Evolutionary conservation across 1,284 basidiomycete genomes (phyloP), one percentile per base, ranked within the genome.

Genomic region (Cutaneotrichosporon spelunceum): DNA sequence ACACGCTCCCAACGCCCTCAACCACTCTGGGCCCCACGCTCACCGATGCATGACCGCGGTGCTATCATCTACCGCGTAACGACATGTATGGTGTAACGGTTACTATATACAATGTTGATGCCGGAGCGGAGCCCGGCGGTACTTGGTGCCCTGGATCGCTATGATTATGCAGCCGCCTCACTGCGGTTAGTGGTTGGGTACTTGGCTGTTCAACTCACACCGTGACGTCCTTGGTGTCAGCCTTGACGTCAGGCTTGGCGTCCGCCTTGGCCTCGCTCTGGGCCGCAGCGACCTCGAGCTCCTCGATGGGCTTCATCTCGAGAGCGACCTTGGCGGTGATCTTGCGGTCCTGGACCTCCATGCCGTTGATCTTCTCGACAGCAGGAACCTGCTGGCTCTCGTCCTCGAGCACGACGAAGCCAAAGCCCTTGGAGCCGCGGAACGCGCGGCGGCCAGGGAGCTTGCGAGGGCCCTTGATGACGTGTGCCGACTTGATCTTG

Each of bases 351-450:
- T 85, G 87, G 63, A 94, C 81, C 64, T 92, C 87, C 79, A 90
- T 90, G 77, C 88, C 90, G 71, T 92, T 83, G 68, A 91, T 84
- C 68, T 86, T 84, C 57, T 78, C 73, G 67, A 95, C 88, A 47
- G 91, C 92, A 82, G 91, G 90, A 76, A 87, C 79, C 82, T 94
- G 92, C 79, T 91, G 85, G 68, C 85, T 87, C 75, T 91, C 88
- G 70, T 83, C 83, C 65, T 89, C 90, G 65, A 94, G 89, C 70
- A 93, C 91, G 72, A 95, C 92, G 74, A 95, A 95, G 61, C 91
- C 93, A 77, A 93, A 96, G 64, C 93, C 93, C 81, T 93, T 94
- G 83, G 88, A 90, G 29, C 72, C 68, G 76, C 87, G 85, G 71
- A 71, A 71, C 48, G 70, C 65, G 58, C 67, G 66, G 60, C 62